Base-by-base conservation (phyloP, 202 grass and related monocot species). In the Setaria viridis region DNA sequence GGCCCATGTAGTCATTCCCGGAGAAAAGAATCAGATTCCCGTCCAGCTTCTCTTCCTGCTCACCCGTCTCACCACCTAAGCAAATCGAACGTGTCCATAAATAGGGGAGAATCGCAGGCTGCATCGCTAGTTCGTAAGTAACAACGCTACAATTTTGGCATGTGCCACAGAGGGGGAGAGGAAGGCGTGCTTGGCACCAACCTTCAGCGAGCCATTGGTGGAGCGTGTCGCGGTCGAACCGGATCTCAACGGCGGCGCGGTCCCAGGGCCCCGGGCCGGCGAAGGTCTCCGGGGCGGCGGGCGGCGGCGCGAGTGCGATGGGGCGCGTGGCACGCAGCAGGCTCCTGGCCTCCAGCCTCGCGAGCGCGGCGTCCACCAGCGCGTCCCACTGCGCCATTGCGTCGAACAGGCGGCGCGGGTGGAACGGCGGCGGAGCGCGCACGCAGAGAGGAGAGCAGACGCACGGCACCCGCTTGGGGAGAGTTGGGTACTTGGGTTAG, bases 1-100 rank as follows among this genome's bases (percentile, higher is more conserved):
- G 86, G 66, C 92, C 92, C 78, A 94, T 78, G 69, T 98, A 98
- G 56, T 98, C 95, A 62, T 98, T 98, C 9, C 92, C 92, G 7
- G 91, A 98, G 84, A 95, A 98, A 20, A 95, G 89, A 74, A 95
- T 86, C 73, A 98, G 25, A 60, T 89, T 88, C 35, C 84, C 83
- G 14, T 75, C 48, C 46, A 86, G 17, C 10, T 77, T 66, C 39
- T 82, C 79, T 65, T 73, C 72, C 35, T 86, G 19, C 65, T 5
- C 72, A 56, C 56, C 64, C 47, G 13, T 47, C 72, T 90, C 88
- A 25, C 78, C 65, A 57, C 88, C 88, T 90, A 86, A 86, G 37
- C 30, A 80, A 77, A 77, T 21, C 17, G 71, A 82, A 63, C 77
- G 9, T n/a, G 19, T 13, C 56, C n/a, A 69, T 70, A 37, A 81